A percentile compares a stretch with the other conserved stretches of the same genome.
phyloP scores from a whole-genome alignment of 2,329 filamentous ascomycete genomes.

The Neospermospora avenae region DNA sequence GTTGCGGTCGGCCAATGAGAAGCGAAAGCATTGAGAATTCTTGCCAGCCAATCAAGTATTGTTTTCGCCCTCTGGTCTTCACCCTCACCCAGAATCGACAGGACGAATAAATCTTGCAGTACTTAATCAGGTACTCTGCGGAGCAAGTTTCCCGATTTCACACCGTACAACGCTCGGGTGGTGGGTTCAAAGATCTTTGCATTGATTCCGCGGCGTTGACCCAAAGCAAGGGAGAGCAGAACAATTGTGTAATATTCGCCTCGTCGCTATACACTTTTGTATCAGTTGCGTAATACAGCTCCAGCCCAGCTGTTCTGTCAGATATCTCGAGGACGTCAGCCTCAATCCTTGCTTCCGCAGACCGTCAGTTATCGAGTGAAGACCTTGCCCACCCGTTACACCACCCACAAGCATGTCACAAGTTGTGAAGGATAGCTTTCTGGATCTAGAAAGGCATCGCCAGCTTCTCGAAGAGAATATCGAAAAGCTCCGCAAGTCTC shows the following conservation, averaged over 20 bases:
- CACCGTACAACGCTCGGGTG: no score
- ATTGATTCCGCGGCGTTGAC: no score
- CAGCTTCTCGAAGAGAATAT: conserved; percentile 73
- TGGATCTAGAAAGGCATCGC: conserved; percentile 72
- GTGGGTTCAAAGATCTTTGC: no score
- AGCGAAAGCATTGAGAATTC: neutral
- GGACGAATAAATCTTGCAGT: neutral
- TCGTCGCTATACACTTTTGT: no score
- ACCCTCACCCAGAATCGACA: neutral
- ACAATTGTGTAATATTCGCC: no score
- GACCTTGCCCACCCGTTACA: neutral
- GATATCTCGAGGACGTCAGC: neutral
- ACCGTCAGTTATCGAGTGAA: neutral
- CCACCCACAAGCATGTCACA: conserved; percentile 25
- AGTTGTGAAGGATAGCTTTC: conserved; percentile 42
- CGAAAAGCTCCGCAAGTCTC: conserved; percentile 66
- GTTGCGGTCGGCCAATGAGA: neutral
- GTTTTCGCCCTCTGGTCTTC: neutral
- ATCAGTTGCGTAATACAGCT: no score
- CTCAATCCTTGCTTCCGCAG: neutral
- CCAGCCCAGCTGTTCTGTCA: no score
- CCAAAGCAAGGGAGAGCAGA: no score
- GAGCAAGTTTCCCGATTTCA: no score
- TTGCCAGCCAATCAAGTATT: neutral
- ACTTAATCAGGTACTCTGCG: no score